Base-by-base conservation (phyloP, 176 grass and related monocot species). In the Bromus sterilis region DNA sequence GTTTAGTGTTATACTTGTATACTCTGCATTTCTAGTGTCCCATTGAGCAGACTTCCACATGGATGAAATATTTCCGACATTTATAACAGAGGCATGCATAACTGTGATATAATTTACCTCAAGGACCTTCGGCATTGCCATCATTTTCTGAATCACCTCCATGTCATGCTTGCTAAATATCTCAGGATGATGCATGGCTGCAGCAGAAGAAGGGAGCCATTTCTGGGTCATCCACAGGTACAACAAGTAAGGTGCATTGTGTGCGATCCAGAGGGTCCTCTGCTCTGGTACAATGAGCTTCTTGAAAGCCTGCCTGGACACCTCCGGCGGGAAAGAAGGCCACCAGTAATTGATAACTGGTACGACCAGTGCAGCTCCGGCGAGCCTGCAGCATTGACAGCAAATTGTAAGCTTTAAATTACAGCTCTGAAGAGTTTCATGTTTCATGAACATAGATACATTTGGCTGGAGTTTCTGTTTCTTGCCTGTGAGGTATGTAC, bases 301-400 rank as follows among this genome's bases (percentile, higher is more conserved):
- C 40, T 86, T 88, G 89, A 89, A 91, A 60, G 89, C 87, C 64
- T 80, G 70, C 62, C 74, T 91, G 57, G 91, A 83, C 59, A 97
- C 6, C 39, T 86, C 82, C 48, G 76, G 51, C 44, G 87, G 87
- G 79, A 97, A 97, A 61, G 86, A 89, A 78, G 75, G 87, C 89
- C 91, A 97, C 94, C 91, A 94, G 82, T 88, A 97, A 72, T 97
- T 94, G 85, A 89, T 82, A 44, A 91, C 74, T 49, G 91, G 94
- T 34, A 85, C 94, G 32, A 94, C 67, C 33, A 97, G 48, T 8
- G 84, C 83, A 29, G 82, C 94, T 71, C 91, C 94, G 82, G 94
- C 76, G 11, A 91, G 82, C 81, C 89, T 97, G 79, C 58, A 77
- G 79, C 58, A 77, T 11, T 7, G 4, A 58, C 29, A 65, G 29